Evolutionary conservation across 306 rosid genomes (phyloP), one percentile per base, ranked within the genome.

Genomic region (Acmispon strigosus): DNA sequence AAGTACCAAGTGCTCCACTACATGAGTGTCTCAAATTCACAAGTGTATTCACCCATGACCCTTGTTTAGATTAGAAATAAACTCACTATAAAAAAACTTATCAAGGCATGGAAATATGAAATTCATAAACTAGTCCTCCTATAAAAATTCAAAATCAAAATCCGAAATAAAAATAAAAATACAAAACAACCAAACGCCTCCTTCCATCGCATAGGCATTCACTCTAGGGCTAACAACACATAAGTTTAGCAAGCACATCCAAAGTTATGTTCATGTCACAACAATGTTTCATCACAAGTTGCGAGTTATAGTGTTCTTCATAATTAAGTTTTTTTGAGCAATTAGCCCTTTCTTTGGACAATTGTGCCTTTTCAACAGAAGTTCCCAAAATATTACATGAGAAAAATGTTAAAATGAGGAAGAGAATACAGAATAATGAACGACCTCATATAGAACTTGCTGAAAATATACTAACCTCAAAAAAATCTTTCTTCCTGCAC

Each of bases 401-500:
- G 22, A 59, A 24, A 50, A 53, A 69, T 32, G 19, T 49, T 70
- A 75, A 60, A 70, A 13, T 10, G 17, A 22, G 12, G n/a, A 34
- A 14, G 60, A 64, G 17, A 13, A 16, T 9, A 3, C 9, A 22
- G 5, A 22, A 69, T 61, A 61, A 8, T 53, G 32, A 2, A 10
- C 15, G 37, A 6, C 42, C 6, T 4, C 45, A 43, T 18, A 13
- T 5, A 59, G 7, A 43, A 42, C 24, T 65, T 66, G 53, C 66
- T 51, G 75, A 67, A 75, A 47, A 39, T 68, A 52, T 29, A 43
- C 64, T 42, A 48, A 70, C 65, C 63, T 61, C 68, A 57, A 72
- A 72, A 51, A 62, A 73, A 77, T 39, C 65, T 7, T 53, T 70
- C 77, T 17, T 45, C 72, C 59, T 70, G 72, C 67, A 62, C 60